Percentiles rank a stretch among this genome's conserved stretches.
Evolutionary conservation across 163 green algal species (phyloP).

Genomic region (Scenedesmus sp.): DNA sequence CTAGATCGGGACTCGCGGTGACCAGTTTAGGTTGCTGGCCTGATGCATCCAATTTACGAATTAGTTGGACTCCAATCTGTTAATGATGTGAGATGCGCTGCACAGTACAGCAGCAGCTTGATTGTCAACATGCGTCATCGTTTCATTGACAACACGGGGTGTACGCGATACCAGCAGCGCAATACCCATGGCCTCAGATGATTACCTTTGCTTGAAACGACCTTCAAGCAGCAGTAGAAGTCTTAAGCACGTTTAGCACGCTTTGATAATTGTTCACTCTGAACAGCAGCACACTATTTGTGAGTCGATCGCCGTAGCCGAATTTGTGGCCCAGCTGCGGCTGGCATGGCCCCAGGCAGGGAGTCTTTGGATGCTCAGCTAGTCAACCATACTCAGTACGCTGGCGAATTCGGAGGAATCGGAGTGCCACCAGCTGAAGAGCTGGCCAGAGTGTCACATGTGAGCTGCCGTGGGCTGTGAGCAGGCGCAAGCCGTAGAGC

Average conservation of each 20-base stretch:
- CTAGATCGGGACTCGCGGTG: too few relatives aligned
- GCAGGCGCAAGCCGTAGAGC: background rate
- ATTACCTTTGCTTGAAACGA: background rate
- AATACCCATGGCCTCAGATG: background rate
- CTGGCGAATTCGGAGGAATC: background rate
- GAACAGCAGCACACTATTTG: background rate
- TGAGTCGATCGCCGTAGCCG: background rate
- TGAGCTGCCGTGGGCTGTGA: background rate
- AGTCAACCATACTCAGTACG: background rate
- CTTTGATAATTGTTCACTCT: background rate
- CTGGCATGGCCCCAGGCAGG: background rate
- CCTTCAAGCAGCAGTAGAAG: background rate
- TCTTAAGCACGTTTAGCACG: background rate
- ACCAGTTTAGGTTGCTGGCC: too few relatives aligned
- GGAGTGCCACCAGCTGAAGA: background rate
- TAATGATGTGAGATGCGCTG: too few relatives aligned
- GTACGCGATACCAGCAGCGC: conserved; percentile 7
- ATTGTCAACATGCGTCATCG: background rate
- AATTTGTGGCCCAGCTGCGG: background rate
- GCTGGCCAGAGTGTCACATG: background rate
- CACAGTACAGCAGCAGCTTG: background rate
- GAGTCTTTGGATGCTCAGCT: background rate
- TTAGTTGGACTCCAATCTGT: too few relatives aligned
- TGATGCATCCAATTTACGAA: too few relatives aligned
- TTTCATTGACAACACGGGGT: background rate